Conservation (phyloP, 2,329 filamentous ascomycete species). For the Aspergillus fijiensis region DNA sequence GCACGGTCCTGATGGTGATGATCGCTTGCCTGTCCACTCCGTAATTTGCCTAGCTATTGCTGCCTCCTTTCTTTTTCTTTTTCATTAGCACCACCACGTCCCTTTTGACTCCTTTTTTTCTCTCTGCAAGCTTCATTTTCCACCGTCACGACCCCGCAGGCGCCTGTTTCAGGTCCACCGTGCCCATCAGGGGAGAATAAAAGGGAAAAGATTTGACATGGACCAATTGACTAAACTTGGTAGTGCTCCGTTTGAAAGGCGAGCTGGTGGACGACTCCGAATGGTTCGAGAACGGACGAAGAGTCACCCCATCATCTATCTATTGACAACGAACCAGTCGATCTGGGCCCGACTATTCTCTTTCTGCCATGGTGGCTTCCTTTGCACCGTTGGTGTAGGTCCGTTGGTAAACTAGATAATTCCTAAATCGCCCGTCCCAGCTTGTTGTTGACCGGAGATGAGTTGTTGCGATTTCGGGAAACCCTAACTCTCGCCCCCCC, state of each 20-base stretch:
- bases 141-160: slow-evolving; percentile 12
- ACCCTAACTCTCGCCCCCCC: background rate
- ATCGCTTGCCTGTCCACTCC: slow-evolving; percentile 2
- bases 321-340: slow-evolving; percentile 13
- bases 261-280: background rate
- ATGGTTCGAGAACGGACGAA: slow-evolving; percentile 1
- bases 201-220: background rate
- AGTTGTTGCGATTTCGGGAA: background rate
- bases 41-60: slow-evolving; percentile 7
- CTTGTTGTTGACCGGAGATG: background rate
- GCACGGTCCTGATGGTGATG: slow-evolving; percentile 18
- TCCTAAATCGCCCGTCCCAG: background rate
- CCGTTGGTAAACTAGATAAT: background rate
- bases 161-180: slow-evolving; percentile 3
- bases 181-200: slow-evolving; percentile 6
- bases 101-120: slow-evolving; percentile 3
- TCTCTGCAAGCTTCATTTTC: slow-evolving; percentile 12
- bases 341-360: slow-evolving; percentile 15
- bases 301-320: background rate
- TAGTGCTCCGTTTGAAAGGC: background rate
- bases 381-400: background rate
- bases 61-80: slow-evolving; percentile 10
- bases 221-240: background rate
- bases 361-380: slow-evolving; percentile 15
- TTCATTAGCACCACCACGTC: background rate